Percentiles rank a stretch among this genome's conserved stretches.
Evolutionary conservation across 176 grass and related monocot genomes (phyloP).

Genomic region (Aegilops umbellulata): DNA sequence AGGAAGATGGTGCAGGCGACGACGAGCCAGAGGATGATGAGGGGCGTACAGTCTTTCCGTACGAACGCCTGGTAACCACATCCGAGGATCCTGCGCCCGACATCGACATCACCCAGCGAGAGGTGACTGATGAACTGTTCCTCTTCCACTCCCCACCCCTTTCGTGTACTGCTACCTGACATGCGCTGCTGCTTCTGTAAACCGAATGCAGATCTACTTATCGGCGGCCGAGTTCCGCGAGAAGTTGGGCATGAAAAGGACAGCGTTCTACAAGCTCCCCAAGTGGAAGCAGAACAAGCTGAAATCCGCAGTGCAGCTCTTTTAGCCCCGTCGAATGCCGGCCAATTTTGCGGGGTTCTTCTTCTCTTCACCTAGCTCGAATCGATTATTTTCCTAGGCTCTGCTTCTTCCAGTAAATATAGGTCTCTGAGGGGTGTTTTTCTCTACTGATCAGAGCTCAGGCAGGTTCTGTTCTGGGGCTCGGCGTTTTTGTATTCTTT

Average conservation of each 20-base stretch:
- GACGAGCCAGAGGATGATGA: conserved; percentile 49
- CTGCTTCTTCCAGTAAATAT: conserved; percentile 25
- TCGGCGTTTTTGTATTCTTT: neutral
- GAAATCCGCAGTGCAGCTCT: conserved; percentile 66
- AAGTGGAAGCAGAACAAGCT: conserved; percentile 95
- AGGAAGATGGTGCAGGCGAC: conserved; percentile 24
- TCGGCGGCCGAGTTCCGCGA: conserved; percentile 67
- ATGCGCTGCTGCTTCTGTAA: conserved; percentile 12
- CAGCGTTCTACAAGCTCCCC: conserved; percentile 67
- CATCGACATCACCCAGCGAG: conserved; percentile 80
- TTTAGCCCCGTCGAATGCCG: conserved; percentile 39
- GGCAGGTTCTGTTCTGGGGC: conserved; percentile 32
- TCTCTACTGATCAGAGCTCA: conserved; percentile 25
- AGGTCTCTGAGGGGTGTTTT: conserved; percentile 1
- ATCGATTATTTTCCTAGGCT: conserved; percentile 8
- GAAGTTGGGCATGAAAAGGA: conserved; percentile 66
- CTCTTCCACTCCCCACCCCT: neutral
- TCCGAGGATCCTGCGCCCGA: conserved; percentile 57
- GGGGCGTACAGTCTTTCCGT: conserved; percentile 51
- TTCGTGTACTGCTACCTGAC: neutral
- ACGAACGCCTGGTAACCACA: conserved; percentile 57
- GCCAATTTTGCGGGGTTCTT: conserved; percentile 5
- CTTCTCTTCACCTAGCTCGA: neutral
- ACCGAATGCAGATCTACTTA: conserved; percentile 58
- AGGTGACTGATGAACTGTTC: conserved; percentile 44